A percentile compares a stretch with the other conserved stretches of the same genome.
Evolutionary conservation across 352 stramenopile species (phyloP).

Genomic region (Phytophthora megakarya): DNA sequence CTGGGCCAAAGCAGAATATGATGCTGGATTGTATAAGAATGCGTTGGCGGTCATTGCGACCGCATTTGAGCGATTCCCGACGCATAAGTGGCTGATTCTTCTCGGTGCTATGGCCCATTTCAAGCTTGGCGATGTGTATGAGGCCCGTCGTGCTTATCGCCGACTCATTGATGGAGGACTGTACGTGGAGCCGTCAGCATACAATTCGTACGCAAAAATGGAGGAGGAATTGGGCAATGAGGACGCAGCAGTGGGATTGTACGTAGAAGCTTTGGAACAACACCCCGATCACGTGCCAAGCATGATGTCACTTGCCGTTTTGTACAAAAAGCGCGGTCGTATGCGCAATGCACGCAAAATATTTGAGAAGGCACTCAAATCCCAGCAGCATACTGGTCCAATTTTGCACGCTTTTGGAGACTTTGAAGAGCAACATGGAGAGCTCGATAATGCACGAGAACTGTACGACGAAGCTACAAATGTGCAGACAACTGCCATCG

Average conservation of each 20-base stretch:
- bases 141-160: slow-evolving; percentile 69
- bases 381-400: slow-evolving; percentile 58
- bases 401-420: slow-evolving; percentile 71
- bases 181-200: slow-evolving; percentile 73
- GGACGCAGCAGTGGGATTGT: slow-evolving; percentile 66
- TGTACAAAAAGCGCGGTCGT: slow-evolving; percentile 59
- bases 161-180: slow-evolving; percentile 75
- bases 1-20: slow-evolving; percentile 86
- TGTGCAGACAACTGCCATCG: slow-evolving; percentile 61
- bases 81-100: slow-evolving; percentile 84
- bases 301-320: slow-evolving; percentile 76
- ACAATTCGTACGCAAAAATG: slow-evolving; percentile 87
- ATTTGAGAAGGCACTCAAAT: slow-evolving; percentile 69
- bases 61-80: slow-evolving; percentile 69
- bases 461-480: slow-evolving; percentile 77
- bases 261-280: slow-evolving; percentile 60
- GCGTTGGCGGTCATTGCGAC: slow-evolving; percentile 67
- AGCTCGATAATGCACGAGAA: slow-evolving; percentile 72
- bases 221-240: slow-evolving; percentile 80
- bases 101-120: slow-evolving; percentile 79
- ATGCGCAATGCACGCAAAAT: slow-evolving; percentile 56
- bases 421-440: slow-evolving; percentile 79
- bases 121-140: slow-evolving; percentile 79
- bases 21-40: slow-evolving; percentile 78
- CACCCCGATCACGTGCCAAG: slow-evolving; percentile 76